Conservation (phyloP, 2,329 filamentous ascomycete genomes). For the Laburnicola sp. region DNA sequence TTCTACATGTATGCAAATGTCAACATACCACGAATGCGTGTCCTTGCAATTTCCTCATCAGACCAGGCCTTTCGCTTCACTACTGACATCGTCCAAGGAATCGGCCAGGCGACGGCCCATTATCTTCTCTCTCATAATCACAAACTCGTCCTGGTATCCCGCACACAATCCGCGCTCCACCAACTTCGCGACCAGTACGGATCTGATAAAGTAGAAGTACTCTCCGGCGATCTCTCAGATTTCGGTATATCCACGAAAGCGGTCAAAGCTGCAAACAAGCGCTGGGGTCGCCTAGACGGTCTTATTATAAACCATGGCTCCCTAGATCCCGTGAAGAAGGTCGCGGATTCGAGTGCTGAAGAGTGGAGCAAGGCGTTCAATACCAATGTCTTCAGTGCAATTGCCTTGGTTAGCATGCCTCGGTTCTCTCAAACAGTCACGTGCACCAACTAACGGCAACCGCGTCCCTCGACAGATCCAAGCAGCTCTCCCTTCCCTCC, state of each 20-base stretch:
- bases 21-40: neutral
- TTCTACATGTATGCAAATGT: neutral
- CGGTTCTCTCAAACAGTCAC: neutral
- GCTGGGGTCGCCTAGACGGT: slow-evolving; percentile 76
- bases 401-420: slow-evolving; percentile 68
- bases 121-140: slow-evolving; percentile 59
- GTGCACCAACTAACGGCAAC: slow-evolving; percentile 11
- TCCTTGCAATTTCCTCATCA: neutral
- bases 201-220: slow-evolving; percentile 56
- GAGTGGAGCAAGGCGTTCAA: slow-evolving; percentile 79
- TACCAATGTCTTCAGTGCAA: slow-evolving; percentile 81
- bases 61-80: neutral
- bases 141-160: slow-evolving; percentile 62
- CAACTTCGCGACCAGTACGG: slow-evolving; percentile 51
- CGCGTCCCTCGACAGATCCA: slow-evolving; percentile 58
- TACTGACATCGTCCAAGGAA: slow-evolving; percentile 48
- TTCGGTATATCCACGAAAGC: slow-evolving; percentile 60
- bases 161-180: slow-evolving; percentile 59
- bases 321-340: slow-evolving; percentile 71
- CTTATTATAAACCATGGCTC: slow-evolving; percentile 87
- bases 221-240: slow-evolving; percentile 62
- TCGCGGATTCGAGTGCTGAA: slow-evolving; percentile 68
- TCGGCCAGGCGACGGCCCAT: slow-evolving; percentile 63
- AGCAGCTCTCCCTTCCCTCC: slow-evolving; percentile 69
- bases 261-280: slow-evolving; percentile 64